Base-by-base conservation (phyloP, 257 asterid genomes). In the Lycium ferocissimum region DNA sequence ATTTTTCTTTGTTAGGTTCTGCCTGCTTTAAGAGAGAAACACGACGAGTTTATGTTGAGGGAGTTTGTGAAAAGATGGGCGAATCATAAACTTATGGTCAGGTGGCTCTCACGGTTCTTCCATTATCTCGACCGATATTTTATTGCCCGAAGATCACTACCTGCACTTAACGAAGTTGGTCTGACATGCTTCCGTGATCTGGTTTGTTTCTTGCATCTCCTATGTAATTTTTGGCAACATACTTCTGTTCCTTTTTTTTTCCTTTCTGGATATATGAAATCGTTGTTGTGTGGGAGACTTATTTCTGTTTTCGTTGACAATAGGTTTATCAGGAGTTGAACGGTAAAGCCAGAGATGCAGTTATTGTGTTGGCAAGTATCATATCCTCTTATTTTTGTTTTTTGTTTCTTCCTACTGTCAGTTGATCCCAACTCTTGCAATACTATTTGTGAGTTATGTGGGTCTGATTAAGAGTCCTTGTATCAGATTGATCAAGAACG, bases 51-150 rank as follows among this genome's bases (percentile, higher is more conserved):
- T 83, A 84, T 93, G 91, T 86, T 93, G 86, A 90, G 70, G 84
- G 96, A 91, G 72, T 88, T 93, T 83, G 90, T 88, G 56, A 84
- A 57, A 65, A 88, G 91, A 85, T 91, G 96, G 94, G 71, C 20
- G 0, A 85, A 88, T 85, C 94, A 93, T 57, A 91, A 89, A 73
- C 20, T 87, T 71, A 88, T 91, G 96, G 89, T 89, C 67, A 86
- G 86, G 86, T 91, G 94, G 96, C 93, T 93, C 43, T 85, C 93
- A 18, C 87, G 89, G 38, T 91, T 90, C 86, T 91, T 91, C 83
- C 26, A 84, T 76, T 93, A 91, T 87, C 92, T 93, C 67, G 92
- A 93, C 82, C 87, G 91, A 45, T 91, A 86, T 84, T 91, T 63
- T 75, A 59, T 91, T 6, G 49, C 88, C 17, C 82, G 94, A 83